Evolutionary conservation across 345 rosid genomes (phyloP), one percentile per base, ranked within the genome.

Genomic region (Raphanus raphanistrum): DNA sequence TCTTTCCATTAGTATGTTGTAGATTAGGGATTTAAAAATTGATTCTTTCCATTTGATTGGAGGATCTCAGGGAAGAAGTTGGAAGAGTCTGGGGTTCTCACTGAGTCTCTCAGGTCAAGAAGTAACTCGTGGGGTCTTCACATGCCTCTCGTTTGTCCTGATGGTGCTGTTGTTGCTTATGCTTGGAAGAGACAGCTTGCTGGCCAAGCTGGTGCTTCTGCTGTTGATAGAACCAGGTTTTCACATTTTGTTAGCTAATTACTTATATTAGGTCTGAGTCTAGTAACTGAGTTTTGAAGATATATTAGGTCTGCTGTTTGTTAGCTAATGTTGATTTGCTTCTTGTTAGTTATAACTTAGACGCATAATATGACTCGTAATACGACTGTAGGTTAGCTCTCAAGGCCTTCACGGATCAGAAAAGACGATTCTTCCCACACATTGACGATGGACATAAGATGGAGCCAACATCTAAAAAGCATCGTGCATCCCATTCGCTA

Each of bases 131-230:
- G 98, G 98, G 95, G 98, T 75, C 83, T 90, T 87, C 97, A 92
- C 64, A 89, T 95, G 97, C 98, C 99, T 0, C 25, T 95, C 81
- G 99, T 90, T 50, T 95, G 98, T 82, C 98, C 98, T 1, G 99
- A 95, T 77, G 99, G 99, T 10, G 98, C 97, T 0, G 98, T 92
- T 0, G 99, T 95, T 6, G 99, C 96, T 0, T 95, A 95, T 79
- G 98, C 99, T 59, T 92, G 99, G 98, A 95, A 95, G 72, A 87
- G 99, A 6, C 99, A 95, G 68, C 92, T 95, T 6, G 98, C 99
- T n/a, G 98, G 99, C 13, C 99, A 95, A 84, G 98, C 98, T 61
- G 99, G 99, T 81, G 98, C 99, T 2, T 92, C 99, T 78, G 97
- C 99, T 32, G 99, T 95, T 31, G 99, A 95, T 75, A 85, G 98